Evolutionary conservation across 2,329 filamentous ascomycete genomes (phyloP).

Genomic region (Ophioceras dolichostomum): DNA sequence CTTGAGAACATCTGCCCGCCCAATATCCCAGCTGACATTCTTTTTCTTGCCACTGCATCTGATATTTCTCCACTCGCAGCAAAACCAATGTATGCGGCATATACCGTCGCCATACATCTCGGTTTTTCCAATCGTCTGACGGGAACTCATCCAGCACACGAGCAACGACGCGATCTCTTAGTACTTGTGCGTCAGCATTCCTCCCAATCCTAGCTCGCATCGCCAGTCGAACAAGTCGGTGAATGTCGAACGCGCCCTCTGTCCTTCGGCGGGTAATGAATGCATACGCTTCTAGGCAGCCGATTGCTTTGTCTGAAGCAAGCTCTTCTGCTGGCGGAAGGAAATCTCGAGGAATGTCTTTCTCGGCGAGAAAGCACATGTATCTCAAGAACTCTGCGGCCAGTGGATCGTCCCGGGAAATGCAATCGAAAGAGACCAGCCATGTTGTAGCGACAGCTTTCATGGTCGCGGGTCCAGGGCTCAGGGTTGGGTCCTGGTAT

Average conservation of each 20-base stretch:
- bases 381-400: slow-evolving; percentile 16
- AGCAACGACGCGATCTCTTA: neutral
- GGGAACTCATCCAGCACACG: neutral
- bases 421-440: slow-evolving; percentile 8
- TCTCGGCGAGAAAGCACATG: slow-evolving; percentile 15
- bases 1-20: neutral
- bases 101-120: neutral
- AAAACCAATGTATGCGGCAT: neutral
- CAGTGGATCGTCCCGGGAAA: slow-evolving; percentile 8
- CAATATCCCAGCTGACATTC: neutral
- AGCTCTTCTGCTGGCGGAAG: slow-evolving; percentile 8
- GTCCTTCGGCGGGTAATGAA: slow-evolving; percentile 15
- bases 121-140: neutral
- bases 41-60: neutral
- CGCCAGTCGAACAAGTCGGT: slow-evolving; percentile 17
- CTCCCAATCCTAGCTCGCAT: slow-evolving; percentile 3
- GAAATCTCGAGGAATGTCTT: slow-evolving; percentile 16
- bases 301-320: slow-evolving; percentile 12
- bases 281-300: slow-evolving; percentile 14
- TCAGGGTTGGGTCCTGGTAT: slow-evolving; percentile 4
- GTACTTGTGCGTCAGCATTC: neutral
- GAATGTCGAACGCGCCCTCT: slow-evolving; percentile 13
- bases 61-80: neutral
- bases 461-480: neutral
- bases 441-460: slow-evolving; percentile 8